Conservation (phyloP, 192 early-diverging fungal species). For the Paraglomus brasilianum region DNA sequence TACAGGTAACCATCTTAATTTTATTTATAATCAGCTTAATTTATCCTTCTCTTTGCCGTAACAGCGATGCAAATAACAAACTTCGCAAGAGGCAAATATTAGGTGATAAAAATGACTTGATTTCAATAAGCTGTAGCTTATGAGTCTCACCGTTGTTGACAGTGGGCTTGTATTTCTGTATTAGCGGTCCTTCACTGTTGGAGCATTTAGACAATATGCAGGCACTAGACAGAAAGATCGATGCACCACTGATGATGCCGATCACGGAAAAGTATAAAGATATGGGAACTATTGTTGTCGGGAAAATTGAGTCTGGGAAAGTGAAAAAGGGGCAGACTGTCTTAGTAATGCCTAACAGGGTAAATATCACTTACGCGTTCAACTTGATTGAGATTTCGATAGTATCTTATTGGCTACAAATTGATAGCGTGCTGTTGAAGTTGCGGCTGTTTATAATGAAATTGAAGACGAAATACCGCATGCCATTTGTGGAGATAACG, state of each 20-base stretch:
- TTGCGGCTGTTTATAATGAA: conserved; percentile 81
- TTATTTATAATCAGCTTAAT: background rate
- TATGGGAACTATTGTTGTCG: conserved; percentile 94
- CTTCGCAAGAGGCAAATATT: no score
- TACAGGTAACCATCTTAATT: conserved; percentile 42
- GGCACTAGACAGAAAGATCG: conserved; percentile 81
- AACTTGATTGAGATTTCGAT: conserved; percentile 11
- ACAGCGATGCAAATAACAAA: no score
- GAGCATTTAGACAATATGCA: conserved; percentile 82
- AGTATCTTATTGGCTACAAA: background rate
- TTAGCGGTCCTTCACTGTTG: conserved; percentile 80
- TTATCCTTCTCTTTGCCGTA: no score
- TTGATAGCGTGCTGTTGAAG: conserved; percentile 53
- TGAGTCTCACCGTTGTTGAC: background rate
- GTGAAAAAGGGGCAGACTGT: conserved; percentile 86
- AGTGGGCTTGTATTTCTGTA: background rate
- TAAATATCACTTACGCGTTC: conserved; percentile 39
- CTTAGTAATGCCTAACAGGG: conserved; percentile 93
- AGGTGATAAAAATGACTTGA: no score
- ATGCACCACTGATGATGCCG: conserved; percentile 90
- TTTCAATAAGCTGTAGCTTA: no score
- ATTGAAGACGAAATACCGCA: conserved; percentile 71
- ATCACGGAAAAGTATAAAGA: conserved; percentile 96
- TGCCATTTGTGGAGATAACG: conserved; percentile 90
- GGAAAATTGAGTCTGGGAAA: conserved; percentile 94